phyloP scores from a whole-genome alignment of 2,329 filamentous ascomycete species.

The Arthrocladium fulminans region DNA sequence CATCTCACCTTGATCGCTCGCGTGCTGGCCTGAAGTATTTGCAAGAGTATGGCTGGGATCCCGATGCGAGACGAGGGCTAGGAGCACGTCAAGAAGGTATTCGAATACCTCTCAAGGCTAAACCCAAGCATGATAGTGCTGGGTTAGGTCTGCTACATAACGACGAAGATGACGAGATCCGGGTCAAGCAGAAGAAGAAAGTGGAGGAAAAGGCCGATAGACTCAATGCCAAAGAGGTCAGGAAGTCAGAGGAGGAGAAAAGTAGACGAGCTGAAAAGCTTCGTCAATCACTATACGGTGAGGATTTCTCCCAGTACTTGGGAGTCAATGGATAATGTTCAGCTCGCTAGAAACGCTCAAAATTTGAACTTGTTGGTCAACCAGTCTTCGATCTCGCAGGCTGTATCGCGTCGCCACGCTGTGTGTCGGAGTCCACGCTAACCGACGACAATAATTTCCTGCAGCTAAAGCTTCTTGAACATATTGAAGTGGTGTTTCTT shows the following conservation, averaged over 20 bases:
- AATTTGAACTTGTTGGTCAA: not conserved
- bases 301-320: constrained; percentile 69
- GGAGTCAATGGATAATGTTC: constrained; percentile 28
- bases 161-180: constrained; percentile 23
- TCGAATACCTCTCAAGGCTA: constrained; percentile 63
- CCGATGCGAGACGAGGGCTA: constrained; percentile 57
- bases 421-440: constrained; percentile 18
- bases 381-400: not conserved
- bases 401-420: not conserved
- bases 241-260: constrained; percentile 53
- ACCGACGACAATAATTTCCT: constrained; percentile 6
- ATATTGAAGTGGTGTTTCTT: constrained; percentile 47
- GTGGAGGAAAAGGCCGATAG: constrained; percentile 32
- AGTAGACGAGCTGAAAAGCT: constrained; percentile 56
- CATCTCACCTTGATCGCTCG: constrained; percentile 50
- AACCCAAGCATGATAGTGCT: constrained; percentile 62
- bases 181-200: constrained; percentile 32
- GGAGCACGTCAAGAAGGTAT: constrained; percentile 64
- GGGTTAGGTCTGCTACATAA: constrained; percentile 54
- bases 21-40: constrained; percentile 49
- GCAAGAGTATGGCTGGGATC: constrained; percentile 51
- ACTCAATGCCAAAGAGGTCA: constrained; percentile 62
- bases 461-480: constrained; percentile 22
- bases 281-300: constrained; percentile 61
- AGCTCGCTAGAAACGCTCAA: not conserved